These are phyloP conservation scores for Solanum habrochaites DNA, from an alignment of 257 asterid genomes.

Conservation along the genomic window DNA sequence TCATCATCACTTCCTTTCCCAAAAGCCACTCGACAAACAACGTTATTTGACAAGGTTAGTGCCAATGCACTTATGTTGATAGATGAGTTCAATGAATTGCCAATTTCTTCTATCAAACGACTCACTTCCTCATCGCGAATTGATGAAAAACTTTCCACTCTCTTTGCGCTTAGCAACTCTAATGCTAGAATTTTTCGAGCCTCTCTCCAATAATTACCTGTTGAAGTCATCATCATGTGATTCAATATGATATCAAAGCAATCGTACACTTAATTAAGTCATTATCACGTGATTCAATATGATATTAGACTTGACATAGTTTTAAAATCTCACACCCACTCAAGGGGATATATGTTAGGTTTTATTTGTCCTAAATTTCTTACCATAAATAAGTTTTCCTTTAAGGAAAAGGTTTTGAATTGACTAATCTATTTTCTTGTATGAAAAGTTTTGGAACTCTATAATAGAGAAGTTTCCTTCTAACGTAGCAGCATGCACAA, in stretches of 20 bases:
- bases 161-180: conserved; percentile 18
- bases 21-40: conserved; percentile 33
- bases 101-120: conserved; percentile 3
- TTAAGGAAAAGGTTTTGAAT: no score
- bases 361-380: no score
- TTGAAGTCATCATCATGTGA: not conserved
- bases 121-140: conserved; percentile 21
- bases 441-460: no score
- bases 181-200: conserved; percentile 8
- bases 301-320: not conserved
- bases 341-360: not conserved
- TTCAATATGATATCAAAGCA: not conserved
- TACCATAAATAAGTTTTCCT: no score
- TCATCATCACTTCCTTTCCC: conserved; percentile 1
- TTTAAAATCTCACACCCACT: not conserved
- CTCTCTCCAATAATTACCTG: not conserved
- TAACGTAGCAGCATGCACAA: no score
- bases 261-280: not conserved
- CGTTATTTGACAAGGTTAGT: conserved; percentile 13
- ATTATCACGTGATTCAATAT: not conserved
- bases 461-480: no score
- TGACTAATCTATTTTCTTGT: no score
- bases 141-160: conserved; percentile 19
- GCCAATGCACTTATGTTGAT: conserved; percentile 14
- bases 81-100: not conserved